Percentiles rank a stretch among this genome's conserved stretches.
phyloP scores from a whole-genome alignment of 164 flowering plant species.

The Euptelea pleiosperma region DNA sequence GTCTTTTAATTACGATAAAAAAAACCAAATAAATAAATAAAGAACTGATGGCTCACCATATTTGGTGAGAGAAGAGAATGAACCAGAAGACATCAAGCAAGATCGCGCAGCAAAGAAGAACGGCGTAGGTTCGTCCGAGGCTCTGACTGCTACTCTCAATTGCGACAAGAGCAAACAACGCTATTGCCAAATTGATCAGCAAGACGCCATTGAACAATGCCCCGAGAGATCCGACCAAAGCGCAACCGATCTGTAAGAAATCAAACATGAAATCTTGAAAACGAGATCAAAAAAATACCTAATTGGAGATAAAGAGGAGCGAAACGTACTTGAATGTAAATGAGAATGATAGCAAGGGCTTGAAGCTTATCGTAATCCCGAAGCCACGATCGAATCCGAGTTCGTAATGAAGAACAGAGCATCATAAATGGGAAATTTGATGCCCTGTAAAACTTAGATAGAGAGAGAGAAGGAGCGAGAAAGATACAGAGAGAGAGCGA shows the following conservation, averaged over 20 bases:
- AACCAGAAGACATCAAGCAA: constrained; percentile 73
- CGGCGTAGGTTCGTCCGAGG: constrained; percentile 78
- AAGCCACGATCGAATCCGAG: constrained; percentile 47
- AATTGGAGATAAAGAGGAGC: neutral
- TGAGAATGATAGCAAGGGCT: constrained; percentile 50
- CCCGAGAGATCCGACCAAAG: constrained; percentile 83
- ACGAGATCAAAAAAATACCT: neutral
- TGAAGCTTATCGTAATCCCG: constrained; percentile 77
- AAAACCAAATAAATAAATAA: neutral
- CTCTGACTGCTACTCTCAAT: constrained; percentile 89
- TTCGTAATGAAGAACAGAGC: constrained; percentile 45
- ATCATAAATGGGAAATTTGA: constrained; percentile 26
- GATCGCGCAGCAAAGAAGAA: constrained; percentile 61
- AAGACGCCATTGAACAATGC: constrained; percentile 79
- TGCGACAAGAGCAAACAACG: constrained; percentile 87
- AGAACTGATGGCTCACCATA: constrained; percentile 43
- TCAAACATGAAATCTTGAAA: constrained; percentile 6
- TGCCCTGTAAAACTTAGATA: no score
- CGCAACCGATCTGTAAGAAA: constrained; percentile 56
- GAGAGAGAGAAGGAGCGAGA: neutral
- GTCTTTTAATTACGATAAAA: neutral
- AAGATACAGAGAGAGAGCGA: neutral
- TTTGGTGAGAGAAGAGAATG: constrained; percentile 55
- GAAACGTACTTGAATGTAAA: constrained; percentile 58
- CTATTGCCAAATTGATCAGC: constrained; percentile 61